Percentiles rank a stretch among this genome's conserved stretches.
Evolutionary conservation across 139 green algal genomes (phyloP).

Genomic region (Klebsormidium nitens): DNA sequence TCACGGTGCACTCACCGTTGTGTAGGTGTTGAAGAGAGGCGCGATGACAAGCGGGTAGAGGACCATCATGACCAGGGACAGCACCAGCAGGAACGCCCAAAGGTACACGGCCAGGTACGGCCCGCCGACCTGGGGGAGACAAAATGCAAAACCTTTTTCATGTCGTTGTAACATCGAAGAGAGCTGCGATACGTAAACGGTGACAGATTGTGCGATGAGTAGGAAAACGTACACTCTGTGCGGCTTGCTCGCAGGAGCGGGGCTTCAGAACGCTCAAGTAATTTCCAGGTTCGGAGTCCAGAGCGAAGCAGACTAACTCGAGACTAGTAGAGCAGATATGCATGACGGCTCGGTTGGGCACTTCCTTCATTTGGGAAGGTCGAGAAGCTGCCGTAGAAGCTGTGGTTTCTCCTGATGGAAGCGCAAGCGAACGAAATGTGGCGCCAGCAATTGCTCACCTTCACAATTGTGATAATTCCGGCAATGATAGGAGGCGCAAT

Average conservation of each 20-base stretch:
- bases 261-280: too few species aligned
- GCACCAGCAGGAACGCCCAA: conserved; percentile 71
- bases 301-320: too few species aligned
- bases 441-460: background rate
- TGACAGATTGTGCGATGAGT: too few species aligned
- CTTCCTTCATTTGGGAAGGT: too few species aligned
- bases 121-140: conserved; percentile 56
- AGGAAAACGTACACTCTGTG: too few species aligned
- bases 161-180: background rate
- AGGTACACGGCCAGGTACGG: conserved; percentile 67
- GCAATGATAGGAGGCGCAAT: conserved; percentile 68
- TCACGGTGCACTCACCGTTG: conserved; percentile 41
- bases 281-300: too few species aligned
- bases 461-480: conserved; percentile 43
- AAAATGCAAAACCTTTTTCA: too few species aligned
- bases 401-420: too few species aligned
- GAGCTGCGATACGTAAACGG: background rate
- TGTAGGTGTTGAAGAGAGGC: conserved; percentile 84
- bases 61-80: conserved; percentile 65
- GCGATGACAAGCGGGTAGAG: conserved; percentile 55
- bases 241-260: too few species aligned
- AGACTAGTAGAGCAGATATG: too few species aligned
- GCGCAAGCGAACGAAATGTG: background rate
- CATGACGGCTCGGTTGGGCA: too few species aligned
- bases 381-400: too few species aligned